Evolutionary conservation across 768 basidiomycete genomes (phyloP).

Genomic region (Leccinellum albellum): DNA sequence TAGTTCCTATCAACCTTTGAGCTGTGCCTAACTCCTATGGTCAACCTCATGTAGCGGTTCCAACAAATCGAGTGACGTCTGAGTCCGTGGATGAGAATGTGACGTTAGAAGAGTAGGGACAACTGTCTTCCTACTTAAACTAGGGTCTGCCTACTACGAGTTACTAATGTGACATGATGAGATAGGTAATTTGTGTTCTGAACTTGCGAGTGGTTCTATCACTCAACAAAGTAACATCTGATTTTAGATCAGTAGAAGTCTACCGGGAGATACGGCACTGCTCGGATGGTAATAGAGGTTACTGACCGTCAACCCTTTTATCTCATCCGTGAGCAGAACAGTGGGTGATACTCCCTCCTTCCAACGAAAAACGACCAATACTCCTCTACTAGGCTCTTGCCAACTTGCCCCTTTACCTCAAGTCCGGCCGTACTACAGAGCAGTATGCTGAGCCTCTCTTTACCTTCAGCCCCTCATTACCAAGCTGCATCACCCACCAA

Average conservation of each 20-base stretch:
- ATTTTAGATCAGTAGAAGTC: background rate
- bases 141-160: too few relatives aligned
- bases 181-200: background rate
- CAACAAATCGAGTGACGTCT: background rate
- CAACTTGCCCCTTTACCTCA: background rate
- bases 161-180: background rate
- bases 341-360: background rate
- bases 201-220: background rate
- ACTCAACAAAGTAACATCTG: background rate
- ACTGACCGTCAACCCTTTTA: background rate
- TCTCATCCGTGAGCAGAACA: background rate
- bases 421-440: background rate
- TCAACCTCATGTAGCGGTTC: background rate
- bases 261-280: too few relatives aligned
- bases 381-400: background rate
- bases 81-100: background rate
- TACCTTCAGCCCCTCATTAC: conserved; percentile 37
- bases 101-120: too few relatives aligned
- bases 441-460: conserved; percentile 30
- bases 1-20: background rate
- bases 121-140: too few relatives aligned
- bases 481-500: conserved; percentile 33
- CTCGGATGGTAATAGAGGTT: background rate
- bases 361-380: too few relatives aligned
- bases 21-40: background rate